These are phyloP conservation scores for Vitis amurensis DNA, from an alignment of 164 flowering plant genomes.

Conservation along the genomic window DNA sequence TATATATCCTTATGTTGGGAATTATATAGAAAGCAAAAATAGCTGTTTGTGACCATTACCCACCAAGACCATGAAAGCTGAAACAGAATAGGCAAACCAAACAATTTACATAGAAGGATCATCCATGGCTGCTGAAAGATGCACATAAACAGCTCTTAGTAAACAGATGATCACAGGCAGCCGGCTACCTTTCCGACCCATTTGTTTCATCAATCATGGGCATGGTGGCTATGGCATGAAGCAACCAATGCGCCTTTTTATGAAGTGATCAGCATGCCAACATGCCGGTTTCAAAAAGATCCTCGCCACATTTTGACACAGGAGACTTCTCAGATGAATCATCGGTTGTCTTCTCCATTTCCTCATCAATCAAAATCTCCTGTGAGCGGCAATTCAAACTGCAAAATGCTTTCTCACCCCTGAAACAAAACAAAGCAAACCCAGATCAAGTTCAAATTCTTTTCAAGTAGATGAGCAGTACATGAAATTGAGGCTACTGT, in stretches of 20 bases:
- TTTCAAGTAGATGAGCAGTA: neutral
- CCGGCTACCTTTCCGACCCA: conserved; percentile 21
- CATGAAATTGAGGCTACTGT: neutral
- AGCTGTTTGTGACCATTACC: conserved; percentile 12
- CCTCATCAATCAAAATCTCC: conserved; percentile 36
- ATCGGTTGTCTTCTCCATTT: conserved; percentile 23
- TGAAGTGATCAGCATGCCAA: conserved; percentile 20
- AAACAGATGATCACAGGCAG: conserved; percentile 42
- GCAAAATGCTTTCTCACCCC: conserved; percentile 49
- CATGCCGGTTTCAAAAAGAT: conserved; percentile 14
- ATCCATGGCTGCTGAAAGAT: conserved; percentile 62
- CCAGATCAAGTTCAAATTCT: conserved; percentile 2
- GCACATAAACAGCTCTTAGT: conserved; percentile 56
- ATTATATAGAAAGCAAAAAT: conserved; percentile 16
- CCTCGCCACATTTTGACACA: conserved; percentile 13
- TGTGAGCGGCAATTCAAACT: conserved; percentile 29
- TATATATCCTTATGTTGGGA: conserved; percentile 5
- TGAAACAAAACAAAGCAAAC: conserved; percentile 11
- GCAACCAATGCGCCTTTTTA: conserved; percentile 6
- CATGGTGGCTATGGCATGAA: neutral
- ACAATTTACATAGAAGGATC: conserved; percentile 45
- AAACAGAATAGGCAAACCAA: conserved; percentile 24
- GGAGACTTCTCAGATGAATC: conserved; percentile 20
- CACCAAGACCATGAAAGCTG: conserved; percentile 31
- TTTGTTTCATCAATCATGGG: conserved; percentile 25